Conservation (phyloP, 2,329 filamentous ascomycete genomes). For the Colletotrichum lindemuthianum region DNA sequence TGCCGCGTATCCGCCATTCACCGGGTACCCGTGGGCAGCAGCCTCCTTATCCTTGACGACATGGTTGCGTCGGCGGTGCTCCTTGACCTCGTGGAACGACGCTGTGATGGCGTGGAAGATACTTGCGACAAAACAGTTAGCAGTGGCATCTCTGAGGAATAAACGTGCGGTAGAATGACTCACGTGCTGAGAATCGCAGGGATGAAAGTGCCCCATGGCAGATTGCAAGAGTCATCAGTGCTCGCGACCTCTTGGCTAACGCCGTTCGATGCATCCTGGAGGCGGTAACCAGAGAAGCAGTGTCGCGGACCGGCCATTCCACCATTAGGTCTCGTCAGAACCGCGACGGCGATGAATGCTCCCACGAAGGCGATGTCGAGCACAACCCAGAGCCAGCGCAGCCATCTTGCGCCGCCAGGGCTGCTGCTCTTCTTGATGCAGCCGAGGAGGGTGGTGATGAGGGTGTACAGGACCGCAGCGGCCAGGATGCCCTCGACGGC, state of each 20-base stretch:
- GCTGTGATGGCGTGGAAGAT: slow-evolving; percentile 54
- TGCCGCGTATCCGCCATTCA: too few species aligned
- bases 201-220: slow-evolving; percentile 12
- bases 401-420: slow-evolving; percentile 41
- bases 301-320: slow-evolving; percentile 44
- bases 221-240: slow-evolving; percentile 5
- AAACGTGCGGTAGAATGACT: neutral
- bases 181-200: slow-evolving; percentile 2
- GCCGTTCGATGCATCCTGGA: neutral
- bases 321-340: slow-evolving; percentile 49
- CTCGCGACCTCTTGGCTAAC: neutral
- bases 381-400: slow-evolving; percentile 52
- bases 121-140: slow-evolving; percentile 38
- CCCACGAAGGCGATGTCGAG: slow-evolving; percentile 52
- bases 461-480: slow-evolving; percentile 54
- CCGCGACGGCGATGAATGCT: slow-evolving; percentile 54
- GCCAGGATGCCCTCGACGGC: slow-evolving; percentile 56
- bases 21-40: too few species aligned
- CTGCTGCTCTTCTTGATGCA: slow-evolving; percentile 44
- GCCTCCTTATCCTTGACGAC: slow-evolving; percentile 1
- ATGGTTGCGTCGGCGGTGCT: slow-evolving; percentile 5
- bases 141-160: neutral
- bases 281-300: slow-evolving; percentile 15
- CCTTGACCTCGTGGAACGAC: slow-evolving; percentile 48
- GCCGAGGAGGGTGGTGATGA: slow-evolving; percentile 47